Conservation (phyloP, 768 basidiomycete species). For the Mrakia hoshinonis region DNA sequence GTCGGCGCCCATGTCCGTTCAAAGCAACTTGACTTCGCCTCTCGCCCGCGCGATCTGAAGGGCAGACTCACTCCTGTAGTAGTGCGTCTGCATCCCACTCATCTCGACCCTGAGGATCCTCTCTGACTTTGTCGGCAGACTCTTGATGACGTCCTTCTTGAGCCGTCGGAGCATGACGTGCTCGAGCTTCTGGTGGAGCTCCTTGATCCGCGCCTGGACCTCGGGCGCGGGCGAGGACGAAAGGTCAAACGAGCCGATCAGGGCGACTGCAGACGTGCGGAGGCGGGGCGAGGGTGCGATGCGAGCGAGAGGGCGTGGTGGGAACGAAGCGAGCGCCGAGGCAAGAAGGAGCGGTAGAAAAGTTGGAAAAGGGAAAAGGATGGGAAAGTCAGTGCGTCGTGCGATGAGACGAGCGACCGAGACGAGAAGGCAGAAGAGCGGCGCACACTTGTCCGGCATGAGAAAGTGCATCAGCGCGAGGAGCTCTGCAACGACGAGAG, state of each 20-base stretch:
- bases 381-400: no score
- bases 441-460: conserved; percentile 88
- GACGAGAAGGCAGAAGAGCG: background rate
- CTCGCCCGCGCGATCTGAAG: no score
- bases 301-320: background rate
- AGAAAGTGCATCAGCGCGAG: conserved; percentile 97
- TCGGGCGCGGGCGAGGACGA: no score
- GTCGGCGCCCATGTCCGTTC: background rate
- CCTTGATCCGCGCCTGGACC: conserved; percentile 88
- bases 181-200: conserved; percentile 84
- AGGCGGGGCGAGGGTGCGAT: background rate
- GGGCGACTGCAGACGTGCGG: no score
- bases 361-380: no score
- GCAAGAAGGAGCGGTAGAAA: background rate
- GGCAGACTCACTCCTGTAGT: conserved; percentile 64
- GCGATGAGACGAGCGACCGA: no score
- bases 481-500: conserved; percentile 54
- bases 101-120: conserved; percentile 95
- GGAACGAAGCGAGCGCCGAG: background rate
- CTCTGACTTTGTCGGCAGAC: conserved; percentile 94
- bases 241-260: conserved; percentile 95
- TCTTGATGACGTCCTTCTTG: conserved; percentile 93
- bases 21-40: no score
- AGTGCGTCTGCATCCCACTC: conserved; percentile 90
- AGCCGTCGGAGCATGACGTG: conserved; percentile 87